Percentiles rank a stretch among this genome's conserved stretches.
These are phyloP conservation scores for Cyberlindnera maritima DNA, from an alignment of 805 yeast species.

Conservation along the genomic window DNA sequence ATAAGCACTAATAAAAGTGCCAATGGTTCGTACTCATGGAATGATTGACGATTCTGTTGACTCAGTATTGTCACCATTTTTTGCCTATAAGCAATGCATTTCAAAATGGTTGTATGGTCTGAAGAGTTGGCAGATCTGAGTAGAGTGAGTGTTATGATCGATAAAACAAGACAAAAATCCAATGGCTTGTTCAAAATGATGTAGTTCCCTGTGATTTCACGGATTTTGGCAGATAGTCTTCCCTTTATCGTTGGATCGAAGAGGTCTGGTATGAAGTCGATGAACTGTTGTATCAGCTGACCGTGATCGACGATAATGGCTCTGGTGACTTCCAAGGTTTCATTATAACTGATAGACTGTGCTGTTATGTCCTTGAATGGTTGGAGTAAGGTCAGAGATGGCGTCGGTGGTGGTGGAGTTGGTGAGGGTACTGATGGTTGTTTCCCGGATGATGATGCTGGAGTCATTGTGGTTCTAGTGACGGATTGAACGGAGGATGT, in stretches of 20 bases:
- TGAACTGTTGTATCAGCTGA: slow-evolving; percentile 4
- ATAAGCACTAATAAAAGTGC: slow-evolving; percentile 9
- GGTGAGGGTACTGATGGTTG: not conserved
- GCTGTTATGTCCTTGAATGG: slow-evolving; percentile 7
- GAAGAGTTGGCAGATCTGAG: not conserved
- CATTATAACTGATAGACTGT: not conserved
- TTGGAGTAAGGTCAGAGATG: not conserved
- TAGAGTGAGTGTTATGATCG: slow-evolving; percentile 6
- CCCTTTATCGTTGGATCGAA: slow-evolving; percentile 9
- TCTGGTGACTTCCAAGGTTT: slow-evolving; percentile 3
- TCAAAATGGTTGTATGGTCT: slow-evolving; percentile 2
- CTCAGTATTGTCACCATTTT: slow-evolving; percentile 1
- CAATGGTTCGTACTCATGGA: slow-evolving; percentile 6
- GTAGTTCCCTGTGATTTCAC: slow-evolving; percentile 10
- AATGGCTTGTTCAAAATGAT: slow-evolving; percentile 6
- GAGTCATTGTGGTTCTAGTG: not conserved
- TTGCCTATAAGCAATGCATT: slow-evolving; percentile 9
- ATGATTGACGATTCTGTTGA: slow-evolving; percentile 1
- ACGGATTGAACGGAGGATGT: not conserved
- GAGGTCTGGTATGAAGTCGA: slow-evolving; percentile 8
- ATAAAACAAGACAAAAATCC: slow-evolving; percentile 8
- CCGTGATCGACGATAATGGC: slow-evolving; percentile 10
- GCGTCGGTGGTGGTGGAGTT: not conserved
- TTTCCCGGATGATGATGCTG: not conserved
- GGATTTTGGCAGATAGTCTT: slow-evolving; percentile 2